These are phyloP conservation scores for Fusarium sp. DNA, from an alignment of 2,329 filamentous ascomycete genomes.

Conservation along the genomic window DNA sequence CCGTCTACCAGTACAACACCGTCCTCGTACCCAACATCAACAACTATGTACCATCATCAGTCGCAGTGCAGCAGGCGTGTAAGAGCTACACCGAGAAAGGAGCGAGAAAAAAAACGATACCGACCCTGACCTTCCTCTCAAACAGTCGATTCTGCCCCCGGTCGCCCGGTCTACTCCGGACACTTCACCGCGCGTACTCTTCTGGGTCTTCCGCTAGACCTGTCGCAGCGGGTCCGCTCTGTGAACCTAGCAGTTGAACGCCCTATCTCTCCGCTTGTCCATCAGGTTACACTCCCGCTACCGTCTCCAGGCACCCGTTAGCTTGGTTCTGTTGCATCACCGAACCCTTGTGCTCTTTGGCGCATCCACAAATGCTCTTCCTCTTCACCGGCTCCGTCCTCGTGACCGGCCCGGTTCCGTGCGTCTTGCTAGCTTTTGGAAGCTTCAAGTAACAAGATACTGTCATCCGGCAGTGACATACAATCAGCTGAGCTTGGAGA, in stretches of 20 bases:
- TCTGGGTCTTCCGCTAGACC: conserved; percentile 35
- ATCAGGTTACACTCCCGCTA: conserved; percentile 29
- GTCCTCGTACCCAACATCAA: background rate
- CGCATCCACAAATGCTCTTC: conserved; percentile 18
- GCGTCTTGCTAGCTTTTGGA: conserved; percentile 1
- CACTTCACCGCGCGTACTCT: conserved; percentile 31
- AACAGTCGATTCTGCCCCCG: conserved; percentile 19
- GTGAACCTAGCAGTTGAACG: conserved; percentile 23
- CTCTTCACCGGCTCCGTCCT: conserved; percentile 33
- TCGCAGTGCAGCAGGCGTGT: background rate
- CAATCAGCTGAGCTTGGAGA: background rate
- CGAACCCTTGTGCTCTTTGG: conserved; percentile 24
- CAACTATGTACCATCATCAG: background rate
- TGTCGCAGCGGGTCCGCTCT: conserved; percentile 34
- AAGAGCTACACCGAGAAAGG: conserved; percentile 8
- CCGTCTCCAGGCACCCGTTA: conserved; percentile 22
- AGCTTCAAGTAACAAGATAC: conserved; percentile 4
- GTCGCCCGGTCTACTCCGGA: conserved; percentile 41
- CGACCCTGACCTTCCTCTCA: conserved; percentile 12
- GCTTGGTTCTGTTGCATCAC: conserved; percentile 18
- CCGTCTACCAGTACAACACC: background rate
- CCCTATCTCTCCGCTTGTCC: conserved; percentile 34
- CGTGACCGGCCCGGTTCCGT: conserved; percentile 43
- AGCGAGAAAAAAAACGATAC: conserved; percentile 16
- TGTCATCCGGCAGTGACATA: background rate